Percentiles rank a stretch among this genome's conserved stretches.
Conservation (phyloP, 139 green algal species). For the Chlorella sp. region DNA sequence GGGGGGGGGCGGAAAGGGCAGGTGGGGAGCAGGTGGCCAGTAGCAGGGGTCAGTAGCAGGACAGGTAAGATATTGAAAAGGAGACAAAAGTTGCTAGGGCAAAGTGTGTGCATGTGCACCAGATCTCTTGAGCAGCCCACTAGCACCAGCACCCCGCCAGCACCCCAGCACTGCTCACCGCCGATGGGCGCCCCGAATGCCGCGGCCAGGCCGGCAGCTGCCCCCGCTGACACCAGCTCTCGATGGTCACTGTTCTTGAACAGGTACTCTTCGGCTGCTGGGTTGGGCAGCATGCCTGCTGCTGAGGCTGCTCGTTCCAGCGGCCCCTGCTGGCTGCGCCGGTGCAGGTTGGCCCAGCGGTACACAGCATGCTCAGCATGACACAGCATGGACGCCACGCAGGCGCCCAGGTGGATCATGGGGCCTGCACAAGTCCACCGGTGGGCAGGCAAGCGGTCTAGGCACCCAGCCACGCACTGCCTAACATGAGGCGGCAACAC, state of each 20-base stretch:
- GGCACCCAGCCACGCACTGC: too few species aligned
- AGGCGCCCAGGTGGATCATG: slow-evolving; percentile 93
- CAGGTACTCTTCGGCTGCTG: slow-evolving; percentile 20
- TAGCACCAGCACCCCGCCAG: background rate
- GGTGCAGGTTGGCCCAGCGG: slow-evolving; percentile 30
- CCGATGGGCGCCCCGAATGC: slow-evolving; percentile 93
- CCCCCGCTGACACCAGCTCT: slow-evolving; percentile 89
- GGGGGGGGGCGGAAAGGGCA: background rate
- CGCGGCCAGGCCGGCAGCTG: slow-evolving; percentile 83
- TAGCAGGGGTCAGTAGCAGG: too few species aligned
- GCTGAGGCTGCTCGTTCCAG: background rate
- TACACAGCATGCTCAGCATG: slow-evolving; percentile 27
- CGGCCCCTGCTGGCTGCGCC: background rate
- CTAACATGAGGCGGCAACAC: too few species aligned
- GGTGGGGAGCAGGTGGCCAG: too few species aligned
- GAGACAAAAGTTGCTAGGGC: too few species aligned
- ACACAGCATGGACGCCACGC: slow-evolving; percentile 75
- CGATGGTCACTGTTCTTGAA: slow-evolving; percentile 73
- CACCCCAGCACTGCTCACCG: slow-evolving; percentile 20
- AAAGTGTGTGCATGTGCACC: too few species aligned
- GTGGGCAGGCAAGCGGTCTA: slow-evolving; percentile 13
- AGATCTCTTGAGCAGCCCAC: background rate
- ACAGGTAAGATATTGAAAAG: too few species aligned
- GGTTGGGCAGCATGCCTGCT: background rate
- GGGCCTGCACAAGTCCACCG: slow-evolving; percentile 80